Conservation (phyloP, 495 filamentous ascomycete species). For the Hypoxylon intermedium region DNA sequence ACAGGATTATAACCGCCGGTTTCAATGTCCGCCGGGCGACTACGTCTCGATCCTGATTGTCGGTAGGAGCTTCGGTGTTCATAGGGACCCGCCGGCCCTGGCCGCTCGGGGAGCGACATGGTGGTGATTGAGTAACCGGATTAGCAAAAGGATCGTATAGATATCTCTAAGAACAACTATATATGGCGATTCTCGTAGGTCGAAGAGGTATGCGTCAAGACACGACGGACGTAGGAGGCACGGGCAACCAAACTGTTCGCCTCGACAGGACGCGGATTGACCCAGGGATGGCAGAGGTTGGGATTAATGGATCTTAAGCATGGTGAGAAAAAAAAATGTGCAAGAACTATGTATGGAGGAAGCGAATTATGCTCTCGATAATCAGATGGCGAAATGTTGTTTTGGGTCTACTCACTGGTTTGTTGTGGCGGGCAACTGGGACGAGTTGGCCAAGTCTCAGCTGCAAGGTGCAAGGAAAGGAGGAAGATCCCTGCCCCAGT, state of each 20-base stretch:
- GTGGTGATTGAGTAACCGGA: conserved; percentile 41
- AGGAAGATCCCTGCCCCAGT: conserved; percentile 29
- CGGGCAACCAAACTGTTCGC: conserved; percentile 12
- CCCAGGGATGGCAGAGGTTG: conserved; percentile 10
- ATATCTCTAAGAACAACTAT: conserved; percentile 28
- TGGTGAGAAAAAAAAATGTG: conserved; percentile 29
- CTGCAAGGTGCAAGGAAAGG: conserved; percentile 17
- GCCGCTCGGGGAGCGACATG: conserved; percentile 75
- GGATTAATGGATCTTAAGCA: conserved; percentile 15
- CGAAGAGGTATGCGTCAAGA: conserved; percentile 7
- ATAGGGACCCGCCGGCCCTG: conserved; percentile 64
- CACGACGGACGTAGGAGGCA: conserved; percentile 10
- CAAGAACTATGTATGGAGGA: conserved; percentile 19
- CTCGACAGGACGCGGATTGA: conserved; percentile 20
- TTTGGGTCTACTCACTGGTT: conserved; percentile 31
- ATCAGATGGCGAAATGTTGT: conserved; percentile 16
- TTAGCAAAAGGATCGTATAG: conserved; percentile 1
- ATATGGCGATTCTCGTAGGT: conserved; percentile 15
- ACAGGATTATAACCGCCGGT: conserved; percentile 58
- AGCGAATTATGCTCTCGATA: conserved; percentile 1
- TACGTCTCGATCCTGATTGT: conserved; percentile 69
- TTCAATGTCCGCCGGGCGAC: conserved; percentile 70
- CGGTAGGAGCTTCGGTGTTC: conserved; percentile 67
- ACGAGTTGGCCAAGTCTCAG: conserved; percentile 21
- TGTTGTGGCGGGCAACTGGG: conserved; percentile 37